These are phyloP conservation scores for Cnidoscolus chayamansa DNA, from an alignment of 441 rosid species.

Conservation along the genomic window DNA sequence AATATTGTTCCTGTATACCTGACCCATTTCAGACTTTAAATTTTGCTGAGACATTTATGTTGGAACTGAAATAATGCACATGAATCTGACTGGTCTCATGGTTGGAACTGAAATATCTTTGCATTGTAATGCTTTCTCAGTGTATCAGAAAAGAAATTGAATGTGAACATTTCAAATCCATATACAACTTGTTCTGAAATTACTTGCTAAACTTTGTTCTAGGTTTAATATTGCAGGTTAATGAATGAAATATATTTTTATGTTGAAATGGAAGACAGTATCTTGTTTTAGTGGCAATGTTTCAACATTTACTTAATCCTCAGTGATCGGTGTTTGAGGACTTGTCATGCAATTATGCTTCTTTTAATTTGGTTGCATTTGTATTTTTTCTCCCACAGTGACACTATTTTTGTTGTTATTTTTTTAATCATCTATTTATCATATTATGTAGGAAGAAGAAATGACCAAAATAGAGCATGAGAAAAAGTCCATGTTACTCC, in stretches of 20 bases:
- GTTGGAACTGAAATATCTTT: not conserved
- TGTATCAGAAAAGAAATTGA: not conserved
- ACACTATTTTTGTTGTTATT: not conserved
- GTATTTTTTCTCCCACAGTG: not conserved
- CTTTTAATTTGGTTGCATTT: constrained; percentile 1
- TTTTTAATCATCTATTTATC: constrained; percentile 11
- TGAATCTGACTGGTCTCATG: not conserved
- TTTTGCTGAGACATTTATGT: not conserved
- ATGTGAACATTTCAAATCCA: not conserved
- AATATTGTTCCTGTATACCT: too few species aligned
- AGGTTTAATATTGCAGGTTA: not conserved
- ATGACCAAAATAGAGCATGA: constrained; percentile 59
- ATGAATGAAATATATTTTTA: not conserved
- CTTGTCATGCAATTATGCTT: not conserved
- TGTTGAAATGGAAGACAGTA: not conserved
- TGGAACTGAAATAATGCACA: not conserved
- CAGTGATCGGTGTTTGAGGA: not conserved
- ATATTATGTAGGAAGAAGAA: constrained; percentile 69
- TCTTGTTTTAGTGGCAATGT: not conserved
- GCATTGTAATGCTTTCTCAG: not conserved
- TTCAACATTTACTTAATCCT: not conserved
- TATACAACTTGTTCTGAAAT: not conserved
- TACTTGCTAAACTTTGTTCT: not conserved
- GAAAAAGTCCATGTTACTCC: constrained; percentile 62
- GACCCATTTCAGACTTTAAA: not conserved